phyloP scores from a whole-genome alignment of 805 yeast species.

The Sugiyamaella americana region DNA sequence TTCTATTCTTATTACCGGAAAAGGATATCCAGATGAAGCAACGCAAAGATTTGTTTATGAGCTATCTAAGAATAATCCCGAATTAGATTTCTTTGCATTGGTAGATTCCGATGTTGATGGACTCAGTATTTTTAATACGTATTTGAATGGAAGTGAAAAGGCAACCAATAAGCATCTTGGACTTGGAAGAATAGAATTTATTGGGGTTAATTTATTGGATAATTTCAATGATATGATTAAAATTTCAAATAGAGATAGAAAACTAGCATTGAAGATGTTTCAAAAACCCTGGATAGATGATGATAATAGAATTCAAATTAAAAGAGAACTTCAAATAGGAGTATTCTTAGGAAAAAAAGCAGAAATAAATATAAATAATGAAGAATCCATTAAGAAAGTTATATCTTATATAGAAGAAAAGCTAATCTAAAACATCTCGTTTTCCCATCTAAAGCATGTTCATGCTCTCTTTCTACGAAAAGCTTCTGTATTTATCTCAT shows the following conservation, averaged over 20 bases:
- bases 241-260: conserved; percentile 29
- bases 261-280: conserved; percentile 30
- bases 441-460: too few species aligned
- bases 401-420: too few species aligned
- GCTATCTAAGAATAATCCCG: conserved; percentile 28
- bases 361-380: conserved; percentile 57
- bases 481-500: too few species aligned
- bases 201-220: conserved; percentile 42
- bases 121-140: conserved; percentile 41
- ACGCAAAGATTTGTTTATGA: conserved; percentile 41
- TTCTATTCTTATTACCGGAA: conserved; percentile 48
- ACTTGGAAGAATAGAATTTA: conserved; percentile 22
- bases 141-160: conserved; percentile 25
- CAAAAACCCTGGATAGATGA: conserved; percentile 23
- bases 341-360: conserved; percentile 46
- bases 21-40: conserved; percentile 59
- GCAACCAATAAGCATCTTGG: background rate
- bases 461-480: too few species aligned
- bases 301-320: conserved; percentile 22
- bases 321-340: conserved; percentile 49
- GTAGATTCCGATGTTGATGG: conserved; percentile 68
- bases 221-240: conserved; percentile 31
- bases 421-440: too few species aligned
- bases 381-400: too few species aligned
- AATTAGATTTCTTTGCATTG: conserved; percentile 39